phyloP scores from a whole-genome alignment of 345 rosid species.

The Gossypium arboreum region DNA sequence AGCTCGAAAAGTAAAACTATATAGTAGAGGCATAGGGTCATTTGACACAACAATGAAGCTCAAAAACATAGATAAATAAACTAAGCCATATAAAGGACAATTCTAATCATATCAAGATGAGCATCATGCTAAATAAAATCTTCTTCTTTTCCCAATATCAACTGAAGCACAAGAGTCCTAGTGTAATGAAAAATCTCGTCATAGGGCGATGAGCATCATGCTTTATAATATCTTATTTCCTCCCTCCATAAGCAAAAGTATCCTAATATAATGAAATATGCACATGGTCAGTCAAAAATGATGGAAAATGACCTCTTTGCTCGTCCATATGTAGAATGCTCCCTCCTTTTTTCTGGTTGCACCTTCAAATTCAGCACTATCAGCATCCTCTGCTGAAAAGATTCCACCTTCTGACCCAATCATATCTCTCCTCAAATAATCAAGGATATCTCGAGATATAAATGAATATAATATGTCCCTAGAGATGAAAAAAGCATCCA shows the following conservation, averaged over 20 bases:
- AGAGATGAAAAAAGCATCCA: conserved; percentile 70
- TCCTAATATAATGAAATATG: neutral
- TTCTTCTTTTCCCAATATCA: neutral
- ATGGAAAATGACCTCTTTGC: conserved; percentile 52
- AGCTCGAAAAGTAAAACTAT: neutral
- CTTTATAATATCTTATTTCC: neutral
- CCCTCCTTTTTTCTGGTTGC: conserved; percentile 73
- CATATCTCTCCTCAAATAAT: conserved; percentile 92
- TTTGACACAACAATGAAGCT: neutral
- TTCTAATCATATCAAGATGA: neutral
- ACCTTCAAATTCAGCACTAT: conserved; percentile 66
- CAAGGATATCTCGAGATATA: conserved; percentile 67
- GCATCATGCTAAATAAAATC: neutral
- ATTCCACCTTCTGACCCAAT: conserved; percentile 75
- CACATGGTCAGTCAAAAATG: neutral
- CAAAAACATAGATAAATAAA: neutral
- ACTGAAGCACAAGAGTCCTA: neutral
- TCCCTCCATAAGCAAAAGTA: neutral
- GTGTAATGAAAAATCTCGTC: neutral
- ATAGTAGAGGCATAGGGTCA: neutral
- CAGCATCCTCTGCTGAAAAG: conserved; percentile 94
- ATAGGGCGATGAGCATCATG: neutral
- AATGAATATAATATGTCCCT: conserved; percentile 60
- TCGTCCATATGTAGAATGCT: conserved; percentile 82
- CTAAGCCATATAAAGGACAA: neutral